phyloP scores from a whole-genome alignment of 306 rosid genomes.

The Corylus heterophylla region DNA sequence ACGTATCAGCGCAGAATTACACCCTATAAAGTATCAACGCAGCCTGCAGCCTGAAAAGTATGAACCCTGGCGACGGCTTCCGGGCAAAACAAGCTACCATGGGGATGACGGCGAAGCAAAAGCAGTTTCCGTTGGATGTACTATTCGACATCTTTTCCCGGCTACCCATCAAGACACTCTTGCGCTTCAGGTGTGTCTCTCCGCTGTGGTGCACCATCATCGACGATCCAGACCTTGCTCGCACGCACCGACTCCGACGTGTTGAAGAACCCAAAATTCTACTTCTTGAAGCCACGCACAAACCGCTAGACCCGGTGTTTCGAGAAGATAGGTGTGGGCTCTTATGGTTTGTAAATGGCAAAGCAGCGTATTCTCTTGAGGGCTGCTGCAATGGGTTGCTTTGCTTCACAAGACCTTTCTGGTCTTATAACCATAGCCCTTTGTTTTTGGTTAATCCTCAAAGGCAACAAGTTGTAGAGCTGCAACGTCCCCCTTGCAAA shows the following conservation, averaged over 20 bases:
- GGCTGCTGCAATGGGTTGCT: background rate
- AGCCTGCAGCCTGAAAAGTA: no score
- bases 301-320: background rate
- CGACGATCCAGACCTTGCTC: background rate
- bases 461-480: background rate
- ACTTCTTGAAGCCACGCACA: background rate
- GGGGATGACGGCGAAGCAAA: no score
- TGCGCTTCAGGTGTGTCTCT: background rate
- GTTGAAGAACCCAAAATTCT: background rate
- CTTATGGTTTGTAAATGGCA: background rate
- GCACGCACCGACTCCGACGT: background rate
- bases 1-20: no score
- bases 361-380: background rate
- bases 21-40: no score
- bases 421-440: background rate
- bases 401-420: background rate
- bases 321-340: background rate
- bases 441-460: slow-evolving; percentile 1
- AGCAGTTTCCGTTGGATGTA: background rate
- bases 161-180: background rate
- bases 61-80: no score
- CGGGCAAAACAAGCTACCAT: no score
- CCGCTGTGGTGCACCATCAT: background rate
- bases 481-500: background rate
- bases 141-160: background rate